Percentiles rank a stretch among this genome's conserved stretches.
phyloP scores from a whole-genome alignment of 75 land plant genomes.

The Cryptomeria japonica region DNA sequence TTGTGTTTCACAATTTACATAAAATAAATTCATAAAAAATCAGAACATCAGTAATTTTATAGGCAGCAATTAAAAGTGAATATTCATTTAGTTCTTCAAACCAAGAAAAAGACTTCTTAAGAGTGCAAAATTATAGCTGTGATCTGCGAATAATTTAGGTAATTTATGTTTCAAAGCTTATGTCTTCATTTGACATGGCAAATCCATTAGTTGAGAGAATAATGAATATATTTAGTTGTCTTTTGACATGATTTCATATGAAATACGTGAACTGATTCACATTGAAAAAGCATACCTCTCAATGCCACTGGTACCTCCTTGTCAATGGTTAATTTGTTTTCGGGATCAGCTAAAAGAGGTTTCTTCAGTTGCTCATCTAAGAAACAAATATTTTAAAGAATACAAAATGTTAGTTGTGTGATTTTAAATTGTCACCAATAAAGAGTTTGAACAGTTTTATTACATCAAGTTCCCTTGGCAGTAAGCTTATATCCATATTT shows the following conservation, averaged over 20 bases:
- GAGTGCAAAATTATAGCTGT: neutral
- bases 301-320: neutral
- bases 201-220: neutral
- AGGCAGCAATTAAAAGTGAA: neutral
- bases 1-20: neutral
- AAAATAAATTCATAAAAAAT: neutral
- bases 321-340: neutral
- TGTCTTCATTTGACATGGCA: neutral
- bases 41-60: neutral
- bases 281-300: neutral
- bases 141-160: neutral
- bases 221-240: neutral
- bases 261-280: neutral
- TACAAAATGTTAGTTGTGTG: neutral
- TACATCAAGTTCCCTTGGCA: neutral
- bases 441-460: neutral
- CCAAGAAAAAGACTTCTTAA: neutral
- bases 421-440: neutral
- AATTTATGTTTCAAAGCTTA: neutral
- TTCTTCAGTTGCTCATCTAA: neutral
- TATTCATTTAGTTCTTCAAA: neutral
- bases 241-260: neutral
- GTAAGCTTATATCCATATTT: neutral
- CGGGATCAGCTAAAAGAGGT: neutral
- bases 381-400: neutral